Conservation (phyloP, 306 rosid species). For the Canavalia ensiformis region DNA sequence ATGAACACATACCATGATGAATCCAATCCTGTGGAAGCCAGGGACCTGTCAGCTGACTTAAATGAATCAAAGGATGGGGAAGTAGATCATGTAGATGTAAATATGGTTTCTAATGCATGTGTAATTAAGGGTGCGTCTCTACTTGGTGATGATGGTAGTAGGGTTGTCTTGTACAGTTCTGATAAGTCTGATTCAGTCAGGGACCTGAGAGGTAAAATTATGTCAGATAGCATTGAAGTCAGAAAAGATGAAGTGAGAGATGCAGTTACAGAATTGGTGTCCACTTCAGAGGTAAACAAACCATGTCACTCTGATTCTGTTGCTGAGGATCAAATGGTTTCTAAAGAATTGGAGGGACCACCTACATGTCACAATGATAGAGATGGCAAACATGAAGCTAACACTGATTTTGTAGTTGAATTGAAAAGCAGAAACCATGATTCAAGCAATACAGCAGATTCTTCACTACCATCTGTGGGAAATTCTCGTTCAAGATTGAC, state of each 20-base stretch:
- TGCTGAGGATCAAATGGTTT: slow-evolving; percentile 51
- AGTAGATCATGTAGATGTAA: slow-evolving; percentile 46
- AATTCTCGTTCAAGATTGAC: slow-evolving; percentile 65
- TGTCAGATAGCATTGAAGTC: slow-evolving; percentile 47
- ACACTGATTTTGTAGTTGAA: slow-evolving; percentile 49
- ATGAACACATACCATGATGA: slow-evolving; percentile 55
- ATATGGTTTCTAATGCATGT: slow-evolving; percentile 52
- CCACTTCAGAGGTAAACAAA: slow-evolving; percentile 51
- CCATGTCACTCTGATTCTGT: slow-evolving; percentile 47
- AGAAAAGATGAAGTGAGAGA: slow-evolving; percentile 50
- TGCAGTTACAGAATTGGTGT: slow-evolving; percentile 45
- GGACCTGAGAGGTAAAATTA: slow-evolving; percentile 37
- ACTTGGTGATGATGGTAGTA: slow-evolving; percentile 50
- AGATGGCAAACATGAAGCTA: slow-evolving; percentile 50
- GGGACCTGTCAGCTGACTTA: slow-evolving; percentile 52
- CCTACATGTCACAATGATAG: slow-evolving; percentile 42
- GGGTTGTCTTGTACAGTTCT: slow-evolving; percentile 42
- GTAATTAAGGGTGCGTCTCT: slow-evolving; percentile 52
- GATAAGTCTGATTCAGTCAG: slow-evolving; percentile 51
- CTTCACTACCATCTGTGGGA: slow-evolving; percentile 53
- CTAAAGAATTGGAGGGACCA: slow-evolving; percentile 49
- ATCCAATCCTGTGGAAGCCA: slow-evolving; percentile 58
- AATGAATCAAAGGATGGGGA: slow-evolving; percentile 54
- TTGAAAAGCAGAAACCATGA: slow-evolving; percentile 52
- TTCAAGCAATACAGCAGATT: slow-evolving; percentile 57